A percentile compares a stretch with the other conserved stretches of the same genome.
phyloP scores from a whole-genome alignment of 2,329 filamentous ascomycete genomes.

The Leptodontidium sp. region DNA sequence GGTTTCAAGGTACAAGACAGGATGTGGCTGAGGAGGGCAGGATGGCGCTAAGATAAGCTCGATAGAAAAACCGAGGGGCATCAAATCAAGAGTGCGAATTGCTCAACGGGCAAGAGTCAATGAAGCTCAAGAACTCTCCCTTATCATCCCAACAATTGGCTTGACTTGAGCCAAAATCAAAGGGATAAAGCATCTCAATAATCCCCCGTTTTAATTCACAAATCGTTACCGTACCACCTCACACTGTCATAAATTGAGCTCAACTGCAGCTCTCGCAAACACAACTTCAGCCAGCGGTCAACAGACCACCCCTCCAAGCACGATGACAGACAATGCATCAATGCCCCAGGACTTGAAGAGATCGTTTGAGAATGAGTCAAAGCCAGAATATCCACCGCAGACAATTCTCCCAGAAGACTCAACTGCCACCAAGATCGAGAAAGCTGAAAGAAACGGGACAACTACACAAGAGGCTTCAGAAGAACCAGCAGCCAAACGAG shows the following conservation, averaged over 20 bases:
- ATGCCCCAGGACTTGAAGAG: constrained; percentile 43
- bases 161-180: neutral
- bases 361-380: constrained; percentile 32
- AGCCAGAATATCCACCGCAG: constrained; percentile 36
- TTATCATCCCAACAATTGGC: neutral
- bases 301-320: constrained; percentile 15
- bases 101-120: neutral
- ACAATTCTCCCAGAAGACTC: constrained; percentile 43
- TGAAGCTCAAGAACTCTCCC: neutral
- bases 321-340: constrained; percentile 35
- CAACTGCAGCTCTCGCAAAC: neutral
- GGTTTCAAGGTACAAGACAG: constrained; percentile 3
- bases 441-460: constrained; percentile 39
- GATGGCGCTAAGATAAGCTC: constrained; percentile 42
- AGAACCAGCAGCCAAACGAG: constrained; percentile 64
- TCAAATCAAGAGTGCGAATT: neutral
- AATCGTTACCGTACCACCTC: too few species aligned
- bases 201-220: too few species aligned
- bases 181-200: too few species aligned
- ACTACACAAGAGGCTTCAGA: constrained; percentile 44
- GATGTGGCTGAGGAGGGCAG: constrained; percentile 11
- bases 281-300: neutral
- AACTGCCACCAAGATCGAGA: constrained; percentile 44
- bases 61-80: constrained; percentile 34
- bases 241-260: neutral